A percentile compares a stretch with the other conserved stretches of the same genome.
phyloP scores from a whole-genome alignment of 73 alveolate genomes.

The Blepharisma stoltei region DNA sequence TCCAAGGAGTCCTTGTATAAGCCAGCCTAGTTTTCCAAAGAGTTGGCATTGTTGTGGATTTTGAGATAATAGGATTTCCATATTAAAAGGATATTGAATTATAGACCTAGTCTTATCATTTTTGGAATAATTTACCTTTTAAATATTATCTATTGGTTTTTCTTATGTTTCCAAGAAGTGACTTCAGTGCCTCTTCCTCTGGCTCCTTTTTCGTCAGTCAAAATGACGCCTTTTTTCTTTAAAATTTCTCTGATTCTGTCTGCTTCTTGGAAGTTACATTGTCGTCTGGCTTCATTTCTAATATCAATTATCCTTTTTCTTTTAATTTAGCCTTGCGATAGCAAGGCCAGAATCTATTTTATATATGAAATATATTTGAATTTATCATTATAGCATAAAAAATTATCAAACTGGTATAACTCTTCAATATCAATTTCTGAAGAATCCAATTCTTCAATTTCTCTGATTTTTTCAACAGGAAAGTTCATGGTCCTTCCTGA shows the following conservation, averaged over 20 bases:
- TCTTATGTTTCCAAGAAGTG: slow-evolving; percentile 36
- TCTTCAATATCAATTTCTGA: slow-evolving; percentile 3
- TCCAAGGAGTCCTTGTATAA: slow-evolving; percentile 14
- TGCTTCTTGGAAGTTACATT: slow-evolving; percentile 37
- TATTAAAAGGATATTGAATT: neutral
- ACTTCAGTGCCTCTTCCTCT: slow-evolving; percentile 37
- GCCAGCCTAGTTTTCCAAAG: slow-evolving; percentile 24
- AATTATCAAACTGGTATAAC: no score
- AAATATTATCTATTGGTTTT: neutral
- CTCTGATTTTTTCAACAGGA: neutral
- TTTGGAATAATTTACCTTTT: no score
- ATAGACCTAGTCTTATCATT: no score
- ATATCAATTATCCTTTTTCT: no score
- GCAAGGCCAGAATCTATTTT: no score
- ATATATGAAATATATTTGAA: no score
- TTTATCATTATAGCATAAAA: no score
- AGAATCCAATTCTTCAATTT: neutral
- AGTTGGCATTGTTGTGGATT: neutral
- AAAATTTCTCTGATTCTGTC: slow-evolving; percentile 39
- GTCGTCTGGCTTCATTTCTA: slow-evolving; percentile 41
- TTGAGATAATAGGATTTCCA: neutral
- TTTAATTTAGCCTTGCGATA: no score
- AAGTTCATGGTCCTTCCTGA: slow-evolving; percentile 43
- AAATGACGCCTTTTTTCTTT: slow-evolving; percentile 32
- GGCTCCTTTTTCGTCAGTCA: slow-evolving; percentile 40